Evolutionary conservation across 768 basidiomycete genomes (phyloP).

Genomic region (Termitomyces sp.): DNA sequence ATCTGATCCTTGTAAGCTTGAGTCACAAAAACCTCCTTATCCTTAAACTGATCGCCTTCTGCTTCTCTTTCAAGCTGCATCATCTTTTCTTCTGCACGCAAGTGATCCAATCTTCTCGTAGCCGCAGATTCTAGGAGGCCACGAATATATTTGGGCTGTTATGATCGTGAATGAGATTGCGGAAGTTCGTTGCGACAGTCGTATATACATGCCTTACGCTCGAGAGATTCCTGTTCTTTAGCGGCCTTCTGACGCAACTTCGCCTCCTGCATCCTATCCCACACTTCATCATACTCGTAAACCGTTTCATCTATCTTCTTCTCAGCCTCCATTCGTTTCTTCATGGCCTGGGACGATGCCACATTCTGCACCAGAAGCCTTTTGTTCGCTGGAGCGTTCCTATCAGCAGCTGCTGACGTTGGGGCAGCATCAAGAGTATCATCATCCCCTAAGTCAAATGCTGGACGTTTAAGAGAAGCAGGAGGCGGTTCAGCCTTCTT

Average conservation of each 20-base stretch:
- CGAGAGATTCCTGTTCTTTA: conserved; percentile 71
- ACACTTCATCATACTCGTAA: conserved; percentile 95
- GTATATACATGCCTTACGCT: conserved; percentile 59
- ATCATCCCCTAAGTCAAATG: conserved; percentile 63
- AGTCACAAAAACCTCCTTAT: conserved; percentile 97
- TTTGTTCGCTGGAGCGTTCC: conserved; percentile 43
- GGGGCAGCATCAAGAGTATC: conserved; percentile 44
- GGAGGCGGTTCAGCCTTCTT: conserved; percentile 39
- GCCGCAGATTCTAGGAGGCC: conserved; percentile 74
- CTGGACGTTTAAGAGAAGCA: conserved; percentile 48
- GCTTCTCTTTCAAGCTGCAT: conserved; percentile 87
- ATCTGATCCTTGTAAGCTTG: conserved; percentile 97
- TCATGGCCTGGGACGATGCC: conserved; percentile 55
- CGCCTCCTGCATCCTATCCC: conserved; percentile 90
- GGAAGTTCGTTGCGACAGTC: neutral
- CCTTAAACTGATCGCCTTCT: conserved; percentile 90
- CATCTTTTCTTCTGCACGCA: conserved; percentile 97
- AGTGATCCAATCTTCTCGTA: conserved; percentile 82
- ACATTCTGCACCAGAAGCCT: conserved; percentile 52
- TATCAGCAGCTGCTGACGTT: conserved; percentile 29
- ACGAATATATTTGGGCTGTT: conserved; percentile 89
- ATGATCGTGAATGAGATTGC: conserved; percentile 11
- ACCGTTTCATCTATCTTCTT: conserved; percentile 74
- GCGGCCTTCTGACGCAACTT: conserved; percentile 67
- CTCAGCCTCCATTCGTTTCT: conserved; percentile 75